Conservation (phyloP, 177 flowering plant species). For the Tripterygium wilfordii region DNA sequence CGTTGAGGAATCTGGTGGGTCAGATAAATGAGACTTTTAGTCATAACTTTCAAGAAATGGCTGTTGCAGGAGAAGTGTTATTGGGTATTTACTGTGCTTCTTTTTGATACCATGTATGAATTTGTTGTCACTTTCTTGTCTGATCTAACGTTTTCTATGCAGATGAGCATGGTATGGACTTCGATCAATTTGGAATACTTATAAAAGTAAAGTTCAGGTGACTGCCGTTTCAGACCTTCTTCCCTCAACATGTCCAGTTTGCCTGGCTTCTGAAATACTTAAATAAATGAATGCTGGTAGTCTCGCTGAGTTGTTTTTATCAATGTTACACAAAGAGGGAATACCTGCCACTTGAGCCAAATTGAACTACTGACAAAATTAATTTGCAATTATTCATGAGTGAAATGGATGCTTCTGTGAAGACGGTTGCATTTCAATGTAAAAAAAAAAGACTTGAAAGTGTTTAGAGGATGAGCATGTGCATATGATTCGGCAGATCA, state of each 20-base stretch:
- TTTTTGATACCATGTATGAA: not conserved
- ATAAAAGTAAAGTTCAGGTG: slow-evolving; percentile 99
- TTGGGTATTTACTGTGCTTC: slow-evolving; percentile 46
- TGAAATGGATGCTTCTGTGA: no score
- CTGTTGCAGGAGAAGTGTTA: slow-evolving; percentile 97
- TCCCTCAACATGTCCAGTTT: not conserved
- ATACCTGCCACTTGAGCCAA: no score
- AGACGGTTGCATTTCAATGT: no score
- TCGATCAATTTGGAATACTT: slow-evolving; percentile 80
- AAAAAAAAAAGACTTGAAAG: no score
- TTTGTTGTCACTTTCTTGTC: not conserved
- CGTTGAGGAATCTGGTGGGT: slow-evolving; percentile 70
- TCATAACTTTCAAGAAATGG: slow-evolving; percentile 92
- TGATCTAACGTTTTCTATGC: slow-evolving; percentile 15
- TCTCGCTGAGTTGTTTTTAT: not conserved
- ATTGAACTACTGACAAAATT: no score
- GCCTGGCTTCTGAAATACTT: not conserved
- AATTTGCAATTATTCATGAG: no score
- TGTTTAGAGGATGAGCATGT: no score
- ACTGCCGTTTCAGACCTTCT: slow-evolving; percentile 6
- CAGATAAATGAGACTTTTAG: slow-evolving; percentile 88
- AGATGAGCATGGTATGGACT: slow-evolving; percentile 90
- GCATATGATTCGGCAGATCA: no score
- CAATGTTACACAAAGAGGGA: no score
- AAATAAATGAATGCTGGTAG: not conserved